Percentiles rank a stretch among this genome's conserved stretches.
Evolutionary conservation across 805 yeast genomes (phyloP).

Genomic region (Hanseniaspora vineae): DNA sequence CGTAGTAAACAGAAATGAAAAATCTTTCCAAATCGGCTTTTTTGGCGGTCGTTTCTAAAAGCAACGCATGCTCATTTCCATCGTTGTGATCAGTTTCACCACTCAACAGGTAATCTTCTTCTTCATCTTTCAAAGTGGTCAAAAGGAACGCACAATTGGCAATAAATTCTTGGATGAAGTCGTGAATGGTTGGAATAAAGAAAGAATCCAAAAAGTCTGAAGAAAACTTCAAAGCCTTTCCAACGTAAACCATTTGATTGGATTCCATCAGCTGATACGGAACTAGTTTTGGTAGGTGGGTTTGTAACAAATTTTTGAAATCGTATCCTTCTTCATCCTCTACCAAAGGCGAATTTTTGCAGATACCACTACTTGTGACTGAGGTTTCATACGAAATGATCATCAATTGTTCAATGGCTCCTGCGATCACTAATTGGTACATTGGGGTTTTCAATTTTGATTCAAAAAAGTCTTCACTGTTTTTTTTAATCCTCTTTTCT

Average conservation of each 20-base stretch:
- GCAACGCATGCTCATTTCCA: slow-evolving; percentile 1
- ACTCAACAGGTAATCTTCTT: slow-evolving; percentile 58
- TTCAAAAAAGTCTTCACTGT: slow-evolving; percentile 36
- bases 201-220: slow-evolving; percentile 15
- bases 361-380: slow-evolving; percentile 16
- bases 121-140: slow-evolving; percentile 56
- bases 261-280: slow-evolving; percentile 31
- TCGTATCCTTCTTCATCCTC: slow-evolving; percentile 39
- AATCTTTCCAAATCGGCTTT: slow-evolving; percentile 82
- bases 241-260: neutral
- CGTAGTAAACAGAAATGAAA: slow-evolving; percentile 58
- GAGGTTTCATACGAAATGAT: slow-evolving; percentile 48
- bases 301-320: slow-evolving; percentile 52
- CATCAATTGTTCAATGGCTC: slow-evolving; percentile 59
- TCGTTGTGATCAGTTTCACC: slow-evolving; percentile 23
- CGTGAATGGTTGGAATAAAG: slow-evolving; percentile 32
- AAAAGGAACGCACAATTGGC: slow-evolving; percentile 53
- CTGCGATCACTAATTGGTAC: slow-evolving; percentile 43
- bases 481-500: slow-evolving; percentile 21
- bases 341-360: slow-evolving; percentile 24
- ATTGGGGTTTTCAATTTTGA: slow-evolving; percentile 46
- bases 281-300: slow-evolving; percentile 44
- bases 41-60: slow-evolving; percentile 51
- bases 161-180: slow-evolving; percentile 42
- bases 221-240: slow-evolving; percentile 10